Percentiles rank a stretch among this genome's conserved stretches.
Evolutionary conservation across 345 rosid species (phyloP).

Genomic region (Brassica rapa): DNA sequence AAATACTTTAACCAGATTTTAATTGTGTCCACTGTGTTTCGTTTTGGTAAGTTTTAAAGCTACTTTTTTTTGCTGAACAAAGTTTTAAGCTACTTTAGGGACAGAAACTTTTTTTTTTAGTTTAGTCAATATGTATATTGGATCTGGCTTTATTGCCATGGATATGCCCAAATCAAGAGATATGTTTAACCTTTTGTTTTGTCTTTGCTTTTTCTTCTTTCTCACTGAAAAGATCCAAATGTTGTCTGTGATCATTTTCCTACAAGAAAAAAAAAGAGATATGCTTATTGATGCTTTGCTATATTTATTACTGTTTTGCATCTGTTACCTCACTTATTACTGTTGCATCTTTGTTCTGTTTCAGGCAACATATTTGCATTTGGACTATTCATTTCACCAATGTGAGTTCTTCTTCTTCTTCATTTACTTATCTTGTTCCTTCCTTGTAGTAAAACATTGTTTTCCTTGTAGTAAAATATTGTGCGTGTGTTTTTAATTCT

Average conservation of each 20-base stretch:
- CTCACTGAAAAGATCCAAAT: background rate
- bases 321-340: background rate
- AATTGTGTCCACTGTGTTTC: background rate
- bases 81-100: slow-evolving; percentile 7
- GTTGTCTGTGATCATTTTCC: background rate
- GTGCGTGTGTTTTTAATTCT: slow-evolving; percentile 14
- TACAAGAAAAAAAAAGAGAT: background rate
- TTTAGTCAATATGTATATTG: background rate
- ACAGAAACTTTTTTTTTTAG: background rate
- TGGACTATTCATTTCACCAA: slow-evolving; percentile 79
- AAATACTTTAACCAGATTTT: background rate
- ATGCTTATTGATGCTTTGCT: background rate
- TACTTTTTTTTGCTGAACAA: background rate
- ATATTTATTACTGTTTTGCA: background rate
- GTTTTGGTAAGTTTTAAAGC: background rate
- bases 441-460: background rate
- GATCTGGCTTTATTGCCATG: slow-evolving; percentile 24
- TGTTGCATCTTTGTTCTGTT: slow-evolving; percentile 34
- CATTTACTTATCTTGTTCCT: background rate
- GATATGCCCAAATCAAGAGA: slow-evolving; percentile 9
- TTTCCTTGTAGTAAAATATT: background rate
- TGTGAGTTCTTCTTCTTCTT: slow-evolving; percentile 49
- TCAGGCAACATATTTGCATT: slow-evolving; percentile 85
- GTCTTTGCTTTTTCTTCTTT: background rate
- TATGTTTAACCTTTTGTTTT: background rate